Base-by-base conservation (phyloP, 805 yeast species). In the baker's yeast (Saccharomyces cerevisiae) region DNA sequence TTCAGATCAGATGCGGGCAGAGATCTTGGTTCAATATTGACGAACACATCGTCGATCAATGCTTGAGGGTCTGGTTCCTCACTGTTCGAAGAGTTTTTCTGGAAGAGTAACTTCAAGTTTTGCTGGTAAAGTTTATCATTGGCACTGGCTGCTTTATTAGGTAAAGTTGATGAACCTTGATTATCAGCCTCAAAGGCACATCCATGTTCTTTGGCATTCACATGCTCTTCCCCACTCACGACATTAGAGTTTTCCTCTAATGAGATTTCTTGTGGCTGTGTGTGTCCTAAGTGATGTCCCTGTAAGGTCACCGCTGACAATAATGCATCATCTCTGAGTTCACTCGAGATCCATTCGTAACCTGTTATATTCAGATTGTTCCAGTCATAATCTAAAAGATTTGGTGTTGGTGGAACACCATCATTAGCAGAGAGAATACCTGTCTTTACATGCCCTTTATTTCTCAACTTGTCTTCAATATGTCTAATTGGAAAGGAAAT, bases 301-400 rank as follows among this genome's bases (percentile, higher is more conserved):
- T 72, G 68, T 61, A 80, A 69, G 0, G 91, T 90, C 4, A 88
- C 84, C 0, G 90, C 90, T 0, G 90, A 84, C 57, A 85, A 70
- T 28, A 85, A 69, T 0, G 89, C 90, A 61, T 85, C 90, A 58
- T 83, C 89, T 51, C 86, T 66, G 48, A 85, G 72, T 62, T 85
- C 91, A 53, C 79, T 82, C 14, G 89, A 82, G 24, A 85, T 73
- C 89, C 89, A 85, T 59, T 83, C 81, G 53, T 79, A 30, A 21
- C 50, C 21, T 6, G 27, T 27, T 49, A 47, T 22, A 28, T 29
- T 48, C 41, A 36, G 32, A 10, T 36, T 36, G 22, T 36, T 36
- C 43, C 43, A 36, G 22, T 28, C 43, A 8, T 36, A 36, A 36
- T 36, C 43, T 36, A 36, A 6, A 22, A 36, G 43, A 36, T 36